Base-by-base conservation (phyloP, 345 rosid genomes). In the Noccaea bulbosa region DNA sequence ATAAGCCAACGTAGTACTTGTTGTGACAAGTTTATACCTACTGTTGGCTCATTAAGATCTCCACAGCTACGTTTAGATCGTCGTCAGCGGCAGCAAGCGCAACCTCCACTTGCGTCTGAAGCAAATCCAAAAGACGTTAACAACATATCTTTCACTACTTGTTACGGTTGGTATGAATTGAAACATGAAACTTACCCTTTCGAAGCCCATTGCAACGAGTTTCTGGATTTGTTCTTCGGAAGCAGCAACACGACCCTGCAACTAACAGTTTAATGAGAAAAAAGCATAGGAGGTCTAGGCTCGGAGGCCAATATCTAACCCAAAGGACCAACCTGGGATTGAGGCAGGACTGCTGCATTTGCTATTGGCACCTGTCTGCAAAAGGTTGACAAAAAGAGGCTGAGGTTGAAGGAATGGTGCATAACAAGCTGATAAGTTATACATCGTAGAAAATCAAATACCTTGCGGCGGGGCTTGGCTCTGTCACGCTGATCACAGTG, bases 41-140 rank as follows among this genome's bases (percentile, higher is more conserved):
- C 30, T 85, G 90, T 73, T 94, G 99, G 83, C 88, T 91, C 95
- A 87, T 90, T 24, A 93, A 87, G 77, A 94, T 94, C 81, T 94
- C 98, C 43, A 91, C 92, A 1, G 97, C 99, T 20, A 91, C 89
- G 53, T 78, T 87, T 65, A 91, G 86, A 78, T 91, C 97, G 20
- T 93, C 91, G 8, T 94, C 97, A 0, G 97, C 97, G 39, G 98
- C 99, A 44, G 99, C 96, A 10, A 94, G 65, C 2, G 96, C 99
- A 38, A 94, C 98, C 79, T 94, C 98, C 46, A 92, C 97, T 70
- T 91, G 98, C 40, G 92, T 94, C 99, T 94, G 90, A 62, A 84
- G 63, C 48, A 66, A 71, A 63, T 1, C 39, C 45, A 35, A 14
- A 5, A 62, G 11, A 70, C 9, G 20, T 20, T 49, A 16, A 37